Evolutionary conservation across 345 rosid species (phyloP).

Genomic region (Erucastrum elatum): DNA sequence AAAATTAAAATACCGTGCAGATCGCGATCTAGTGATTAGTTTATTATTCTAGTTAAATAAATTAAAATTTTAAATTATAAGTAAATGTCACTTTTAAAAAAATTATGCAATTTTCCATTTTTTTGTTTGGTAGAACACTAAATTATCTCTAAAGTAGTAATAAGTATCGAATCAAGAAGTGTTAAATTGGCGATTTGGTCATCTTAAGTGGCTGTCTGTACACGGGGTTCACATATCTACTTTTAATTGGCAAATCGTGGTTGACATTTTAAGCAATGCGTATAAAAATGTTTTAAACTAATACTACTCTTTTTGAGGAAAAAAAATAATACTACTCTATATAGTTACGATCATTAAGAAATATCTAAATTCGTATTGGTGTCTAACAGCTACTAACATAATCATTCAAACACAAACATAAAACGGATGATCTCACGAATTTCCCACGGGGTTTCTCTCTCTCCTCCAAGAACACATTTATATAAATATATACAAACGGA

Average conservation of each 20-base stretch:
- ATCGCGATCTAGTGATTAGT: too few relatives aligned
- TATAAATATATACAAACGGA: constrained; percentile 12
- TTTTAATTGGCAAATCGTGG: constrained; percentile 20
- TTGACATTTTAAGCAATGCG: constrained; percentile 30
- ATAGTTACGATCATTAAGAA: not conserved
- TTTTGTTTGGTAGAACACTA: not conserved
- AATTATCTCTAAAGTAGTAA: not conserved
- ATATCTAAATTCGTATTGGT: not conserved
- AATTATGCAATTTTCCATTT: not conserved
- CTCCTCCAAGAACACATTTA: not conserved
- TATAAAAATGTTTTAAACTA: not conserved
- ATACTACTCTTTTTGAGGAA: not conserved
- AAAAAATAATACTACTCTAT: not conserved
- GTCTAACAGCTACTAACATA: constrained; percentile 16
- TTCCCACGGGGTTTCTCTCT: constrained; percentile 29
- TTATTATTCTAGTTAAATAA: too few relatives aligned
- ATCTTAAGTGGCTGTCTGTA: constrained; percentile 24
- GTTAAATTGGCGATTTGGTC: constrained; percentile 27
- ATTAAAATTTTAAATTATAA: too few relatives aligned
- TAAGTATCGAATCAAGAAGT: not conserved
- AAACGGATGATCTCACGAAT: constrained; percentile 25
- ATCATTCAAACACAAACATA: constrained; percentile 4
- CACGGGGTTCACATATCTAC: constrained; percentile 29
- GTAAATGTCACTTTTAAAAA: too few relatives aligned
- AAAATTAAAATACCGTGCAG: too few relatives aligned